Percentiles rank a stretch among this genome's conserved stretches.
These are phyloP conservation scores for Gossypium anomalum DNA, from an alignment of 345 rosid species.

Conservation along the genomic window DNA sequence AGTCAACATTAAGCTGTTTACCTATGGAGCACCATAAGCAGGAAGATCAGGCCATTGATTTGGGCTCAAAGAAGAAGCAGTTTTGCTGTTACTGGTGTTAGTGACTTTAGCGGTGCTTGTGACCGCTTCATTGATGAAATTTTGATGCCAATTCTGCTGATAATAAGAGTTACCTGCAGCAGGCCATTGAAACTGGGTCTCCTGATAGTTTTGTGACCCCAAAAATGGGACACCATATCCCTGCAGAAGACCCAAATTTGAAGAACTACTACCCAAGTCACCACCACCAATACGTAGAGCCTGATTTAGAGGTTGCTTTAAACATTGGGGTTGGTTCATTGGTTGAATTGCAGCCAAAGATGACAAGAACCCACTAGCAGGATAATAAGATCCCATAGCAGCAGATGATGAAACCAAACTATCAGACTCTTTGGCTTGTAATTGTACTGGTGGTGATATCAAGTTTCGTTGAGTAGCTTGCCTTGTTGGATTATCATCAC, in stretches of 20 bases:
- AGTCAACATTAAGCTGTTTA: background rate
- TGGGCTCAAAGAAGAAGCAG: conserved; percentile 30
- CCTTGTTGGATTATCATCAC: background rate
- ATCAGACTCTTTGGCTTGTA: conserved; percentile 10
- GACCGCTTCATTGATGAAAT: conserved; percentile 21
- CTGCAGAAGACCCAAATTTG: conserved; percentile 35
- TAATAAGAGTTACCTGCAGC: conserved; percentile 2
- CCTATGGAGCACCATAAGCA: conserved; percentile 33
- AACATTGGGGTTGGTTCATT: conserved; percentile 22
- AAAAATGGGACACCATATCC: conserved; percentile 24
- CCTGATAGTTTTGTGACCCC: conserved; percentile 25
- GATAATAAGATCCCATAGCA: conserved; percentile 28
- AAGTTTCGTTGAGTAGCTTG: conserved; percentile 4
- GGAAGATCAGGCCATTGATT: conserved; percentile 33
- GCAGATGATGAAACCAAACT: conserved; percentile 20
- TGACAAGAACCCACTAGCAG: conserved; percentile 31
- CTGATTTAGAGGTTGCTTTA: conserved; percentile 21
- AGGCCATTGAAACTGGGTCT: conserved; percentile 22
- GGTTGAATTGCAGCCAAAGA: conserved; percentile 30
- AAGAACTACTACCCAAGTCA: conserved; percentile 21
- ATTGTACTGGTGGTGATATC: conserved; percentile 4
- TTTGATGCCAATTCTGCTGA: conserved; percentile 35
- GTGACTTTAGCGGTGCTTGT: conserved; percentile 6
- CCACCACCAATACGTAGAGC: conserved; percentile 13
- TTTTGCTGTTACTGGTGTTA: conserved; percentile 15